Evolutionary conservation across 83 land plant species (phyloP).

Genomic region (Diphasiastrum complanatum): DNA sequence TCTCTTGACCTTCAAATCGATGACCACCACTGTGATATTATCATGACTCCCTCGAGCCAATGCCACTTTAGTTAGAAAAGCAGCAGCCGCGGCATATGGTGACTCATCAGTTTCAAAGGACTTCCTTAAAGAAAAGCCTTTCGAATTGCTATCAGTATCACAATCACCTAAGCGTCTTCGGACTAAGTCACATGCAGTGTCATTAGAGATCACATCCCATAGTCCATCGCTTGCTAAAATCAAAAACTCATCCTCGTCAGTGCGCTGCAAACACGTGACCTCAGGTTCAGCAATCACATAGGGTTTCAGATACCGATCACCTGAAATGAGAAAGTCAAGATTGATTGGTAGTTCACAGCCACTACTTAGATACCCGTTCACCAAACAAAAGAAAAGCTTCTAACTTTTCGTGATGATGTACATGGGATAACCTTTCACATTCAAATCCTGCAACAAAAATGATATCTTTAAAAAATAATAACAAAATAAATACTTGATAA

Average conservation of each 20-base stretch:
- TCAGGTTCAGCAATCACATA: constrained; percentile 63
- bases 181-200: constrained; percentile 55
- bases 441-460: too few species aligned
- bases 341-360: too few species aligned
- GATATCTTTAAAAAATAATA: too few species aligned
- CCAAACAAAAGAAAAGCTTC: too few species aligned
- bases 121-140: neutral
- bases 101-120: constrained; percentile 10
- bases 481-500: too few species aligned
- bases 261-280: constrained; percentile 48
- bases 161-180: constrained; percentile 38
- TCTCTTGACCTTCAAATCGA: constrained; percentile 62
- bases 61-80: constrained; percentile 62
- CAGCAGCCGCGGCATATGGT: constrained; percentile 44
- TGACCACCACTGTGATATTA: constrained; percentile 65
- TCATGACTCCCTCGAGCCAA: constrained; percentile 48
- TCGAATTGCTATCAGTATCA: neutral
- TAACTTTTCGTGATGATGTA: too few species aligned
- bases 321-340: too few species aligned
- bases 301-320: constrained; percentile 64
- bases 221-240: constrained; percentile 74
- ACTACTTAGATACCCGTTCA: too few species aligned
- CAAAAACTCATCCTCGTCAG: constrained; percentile 52
- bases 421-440: too few species aligned
- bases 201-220: constrained; percentile 77